These are phyloP conservation scores for Chaetomiaceae sp. DNA, from an alignment of 2,329 filamentous ascomycete species.

Conservation along the genomic window DNA sequence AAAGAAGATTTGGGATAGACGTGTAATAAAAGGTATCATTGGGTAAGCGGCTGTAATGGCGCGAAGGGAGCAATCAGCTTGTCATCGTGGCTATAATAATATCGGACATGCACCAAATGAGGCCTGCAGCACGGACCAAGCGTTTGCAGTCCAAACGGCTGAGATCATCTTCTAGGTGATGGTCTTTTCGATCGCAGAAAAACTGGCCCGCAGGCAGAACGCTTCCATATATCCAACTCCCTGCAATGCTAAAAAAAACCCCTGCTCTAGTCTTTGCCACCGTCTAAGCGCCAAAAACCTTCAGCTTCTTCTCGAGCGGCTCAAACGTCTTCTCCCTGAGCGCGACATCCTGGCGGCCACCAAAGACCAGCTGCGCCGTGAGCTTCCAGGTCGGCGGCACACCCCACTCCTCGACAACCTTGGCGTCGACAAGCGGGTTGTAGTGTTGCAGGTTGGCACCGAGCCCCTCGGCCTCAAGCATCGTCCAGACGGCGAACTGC, in stretches of 20 bases:
- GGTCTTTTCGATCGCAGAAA: too few species aligned
- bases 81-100: too few species aligned
- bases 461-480: conserved; percentile 74
- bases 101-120: too few species aligned
- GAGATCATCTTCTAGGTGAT: too few species aligned
- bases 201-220: neutral
- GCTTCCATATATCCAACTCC: conserved; percentile 6
- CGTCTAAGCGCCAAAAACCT: conserved; percentile 51
- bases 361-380: conserved; percentile 80
- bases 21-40: neutral
- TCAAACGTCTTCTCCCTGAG: conserved; percentile 58
- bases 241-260: conserved; percentile 9
- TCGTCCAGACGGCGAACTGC: conserved; percentile 74
- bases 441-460: conserved; percentile 92
- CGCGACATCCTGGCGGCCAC: conserved; percentile 48
- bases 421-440: conserved; percentile 75
- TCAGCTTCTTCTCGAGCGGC: conserved; percentile 60
- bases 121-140: neutral
- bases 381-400: conserved; percentile 69
- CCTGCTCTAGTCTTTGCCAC: neutral
- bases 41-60: conserved; percentile 1
- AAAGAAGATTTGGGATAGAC: neutral
- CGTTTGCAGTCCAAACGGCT: neutral
- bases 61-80: too few species aligned
- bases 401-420: conserved; percentile 63